Percentiles rank a stretch among this genome's conserved stretches.
Evolutionary conservation across 768 basidiomycete genomes (phyloP).

Genomic region (Pisolithus microcarpus): DNA sequence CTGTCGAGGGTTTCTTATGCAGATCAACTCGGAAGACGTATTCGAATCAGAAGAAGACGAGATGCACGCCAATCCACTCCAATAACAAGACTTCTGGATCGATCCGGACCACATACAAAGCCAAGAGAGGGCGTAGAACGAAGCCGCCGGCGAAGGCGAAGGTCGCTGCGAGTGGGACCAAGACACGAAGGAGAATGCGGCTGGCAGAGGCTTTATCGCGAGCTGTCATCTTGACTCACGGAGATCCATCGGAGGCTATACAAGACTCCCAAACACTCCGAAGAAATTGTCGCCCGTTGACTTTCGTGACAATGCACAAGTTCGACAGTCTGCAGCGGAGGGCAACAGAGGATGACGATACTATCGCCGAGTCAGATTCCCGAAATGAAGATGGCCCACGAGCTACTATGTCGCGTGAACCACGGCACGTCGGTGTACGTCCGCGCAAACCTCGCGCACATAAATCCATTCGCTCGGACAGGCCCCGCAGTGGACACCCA

Average conservation of each 20-base stretch:
- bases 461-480: slow-evolving; percentile 3
- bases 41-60: not conserved
- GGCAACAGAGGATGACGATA: not conserved
- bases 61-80: not conserved
- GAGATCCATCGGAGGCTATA: slow-evolving; percentile 16
- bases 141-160: not conserved
- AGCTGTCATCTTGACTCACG: slow-evolving; percentile 22
- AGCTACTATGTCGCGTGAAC: not conserved
- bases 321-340: slow-evolving; percentile 4
- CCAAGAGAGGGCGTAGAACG: slow-evolving; percentile 15
- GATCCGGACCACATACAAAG: not conserved
- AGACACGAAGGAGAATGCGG: slow-evolving; percentile 3
- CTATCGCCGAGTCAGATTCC: not conserved
- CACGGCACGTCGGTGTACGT: not conserved
- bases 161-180: not conserved
- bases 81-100: not conserved
- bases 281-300: slow-evolving; percentile 17
- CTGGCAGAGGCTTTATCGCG: slow-evolving; percentile 15
- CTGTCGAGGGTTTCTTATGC: slow-evolving; percentile 23
- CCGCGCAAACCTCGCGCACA: not conserved
- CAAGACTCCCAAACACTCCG: slow-evolving; percentile 2
- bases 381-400: not conserved
- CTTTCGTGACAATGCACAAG: slow-evolving; percentile 23
- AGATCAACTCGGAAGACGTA: not conserved
- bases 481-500: not conserved